Evolutionary conservation across 2,329 filamentous ascomycete genomes (phyloP), one percentile per base, ranked within the genome.

Genomic region (Camillea tinctor): DNA sequence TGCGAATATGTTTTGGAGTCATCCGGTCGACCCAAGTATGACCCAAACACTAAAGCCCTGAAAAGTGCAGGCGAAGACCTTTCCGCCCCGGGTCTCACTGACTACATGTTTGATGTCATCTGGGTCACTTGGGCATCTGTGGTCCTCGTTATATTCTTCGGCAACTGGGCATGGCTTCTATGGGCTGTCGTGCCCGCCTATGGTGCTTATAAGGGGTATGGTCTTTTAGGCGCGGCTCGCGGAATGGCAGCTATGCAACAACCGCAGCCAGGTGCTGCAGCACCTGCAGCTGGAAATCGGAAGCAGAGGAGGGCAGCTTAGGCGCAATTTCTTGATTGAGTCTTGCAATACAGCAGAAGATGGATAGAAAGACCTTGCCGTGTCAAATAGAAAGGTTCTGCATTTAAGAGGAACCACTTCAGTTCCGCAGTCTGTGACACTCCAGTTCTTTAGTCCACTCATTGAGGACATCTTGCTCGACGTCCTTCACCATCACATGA

Each of bases 21-120:
- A 52, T 87, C 93, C 7, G 92, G 91, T 13, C 90, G 94, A 9
- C 95, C 95, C 22, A 88, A 81, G 62, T 91, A 88, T 73, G 85
- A 87, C 66, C 74, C 87, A 21, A 77, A 79, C 23, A 88, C 86
- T 53, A 83, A 81, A 15, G 82, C 88, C n/a, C 81, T 98, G 63
- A 88, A 86, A 73, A 86, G 84, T 30, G 81, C 91, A 0, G 94
- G 95, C 50, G 93, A 98, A 74, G 95, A 99, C 74, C 85, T 99
- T 55, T 87, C 90, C 56, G 91, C 92, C 9, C 84, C 89, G 36
- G 95, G 95, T 4, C 79, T 99, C 80, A 98, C 94, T 11, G 95
- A 97, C 78, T 98, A 96, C 81, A 92, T 98, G 90, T 99, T 96
- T 84, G 95, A 99, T 77, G 86, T 97, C 54, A 81, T 97, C 56